Percentiles rank a stretch among this genome's conserved stretches.
phyloP scores from a whole-genome alignment of 176 grass and related monocot genomes.

The Thinopyrum elongatum region DNA sequence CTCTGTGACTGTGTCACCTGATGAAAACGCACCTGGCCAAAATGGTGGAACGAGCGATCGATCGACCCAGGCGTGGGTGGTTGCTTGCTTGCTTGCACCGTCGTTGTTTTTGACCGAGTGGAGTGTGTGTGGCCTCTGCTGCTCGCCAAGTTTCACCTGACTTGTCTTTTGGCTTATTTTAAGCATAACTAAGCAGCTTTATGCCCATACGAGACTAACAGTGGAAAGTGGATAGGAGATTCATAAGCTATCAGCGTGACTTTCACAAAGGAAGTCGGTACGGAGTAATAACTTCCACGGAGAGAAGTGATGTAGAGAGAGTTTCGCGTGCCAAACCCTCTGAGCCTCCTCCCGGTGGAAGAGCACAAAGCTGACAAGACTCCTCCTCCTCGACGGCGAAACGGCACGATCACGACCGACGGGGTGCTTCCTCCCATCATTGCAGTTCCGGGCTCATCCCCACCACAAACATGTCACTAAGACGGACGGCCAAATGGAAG shows the following conservation, averaged over 20 bases:
- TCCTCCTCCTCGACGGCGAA: not conserved
- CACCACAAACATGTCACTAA: not conserved
- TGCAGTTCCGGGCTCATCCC: not conserved
- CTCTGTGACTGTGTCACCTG: not conserved
- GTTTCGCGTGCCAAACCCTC: no score
- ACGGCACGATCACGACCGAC: not conserved
- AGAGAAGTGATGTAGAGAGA: no score
- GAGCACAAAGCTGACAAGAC: not conserved
- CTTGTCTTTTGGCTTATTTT: not conserved
- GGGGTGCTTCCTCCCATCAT: no score
- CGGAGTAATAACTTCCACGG: no score
- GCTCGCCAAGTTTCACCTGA: not conserved
- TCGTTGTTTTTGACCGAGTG: not conserved
- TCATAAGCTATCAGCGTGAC: not conserved
- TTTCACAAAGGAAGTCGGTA: not conserved
- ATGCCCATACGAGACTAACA: not conserved
- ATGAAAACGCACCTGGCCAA: not conserved
- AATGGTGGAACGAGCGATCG: not conserved
- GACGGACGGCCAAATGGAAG: not conserved
- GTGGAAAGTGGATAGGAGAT: not conserved
- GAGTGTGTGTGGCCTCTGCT: no score
- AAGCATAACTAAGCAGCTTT: not conserved
- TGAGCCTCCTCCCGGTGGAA: not conserved
- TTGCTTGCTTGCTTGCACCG: not conserved
- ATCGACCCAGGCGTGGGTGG: no score